Conservation (phyloP, 495 filamentous ascomycete species). For the Astrothelium subdiscretum region DNA sequence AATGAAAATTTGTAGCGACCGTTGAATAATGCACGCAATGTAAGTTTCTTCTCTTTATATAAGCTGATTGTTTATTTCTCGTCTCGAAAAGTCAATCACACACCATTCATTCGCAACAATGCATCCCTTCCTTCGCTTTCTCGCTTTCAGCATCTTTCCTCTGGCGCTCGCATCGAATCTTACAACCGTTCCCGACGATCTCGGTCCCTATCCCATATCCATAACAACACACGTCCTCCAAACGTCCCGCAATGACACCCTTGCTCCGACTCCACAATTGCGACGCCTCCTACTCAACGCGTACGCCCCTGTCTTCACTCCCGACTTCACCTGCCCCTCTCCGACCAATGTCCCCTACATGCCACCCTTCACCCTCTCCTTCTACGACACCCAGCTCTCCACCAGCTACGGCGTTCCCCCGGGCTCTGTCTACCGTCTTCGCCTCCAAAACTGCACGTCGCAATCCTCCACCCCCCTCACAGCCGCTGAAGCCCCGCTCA, state of each 20-base stretch:
- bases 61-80: neutral
- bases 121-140: neutral
- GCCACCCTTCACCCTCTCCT: neutral
- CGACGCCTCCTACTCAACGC: neutral
- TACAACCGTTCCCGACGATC: neutral
- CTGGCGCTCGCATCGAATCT: neutral
- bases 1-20: neutral
- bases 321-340: neutral
- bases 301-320: neutral
- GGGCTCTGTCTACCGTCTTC: constrained; percentile 1
- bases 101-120: neutral
- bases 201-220: neutral
- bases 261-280: neutral
- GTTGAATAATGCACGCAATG: neutral
- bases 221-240: constrained; percentile 1
- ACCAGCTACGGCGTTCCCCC: neutral
- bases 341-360: neutral
- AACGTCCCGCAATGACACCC: constrained; percentile 1
- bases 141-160: neutral
- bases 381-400: constrained; percentile 2
- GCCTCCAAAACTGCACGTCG: constrained; percentile 1
- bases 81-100: neutral
- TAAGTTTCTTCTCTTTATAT: neutral
- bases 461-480: neutral
- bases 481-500: constrained; percentile 6